Conservation (phyloP, 306 rosid species). For the Malus sylvestris region DNA sequence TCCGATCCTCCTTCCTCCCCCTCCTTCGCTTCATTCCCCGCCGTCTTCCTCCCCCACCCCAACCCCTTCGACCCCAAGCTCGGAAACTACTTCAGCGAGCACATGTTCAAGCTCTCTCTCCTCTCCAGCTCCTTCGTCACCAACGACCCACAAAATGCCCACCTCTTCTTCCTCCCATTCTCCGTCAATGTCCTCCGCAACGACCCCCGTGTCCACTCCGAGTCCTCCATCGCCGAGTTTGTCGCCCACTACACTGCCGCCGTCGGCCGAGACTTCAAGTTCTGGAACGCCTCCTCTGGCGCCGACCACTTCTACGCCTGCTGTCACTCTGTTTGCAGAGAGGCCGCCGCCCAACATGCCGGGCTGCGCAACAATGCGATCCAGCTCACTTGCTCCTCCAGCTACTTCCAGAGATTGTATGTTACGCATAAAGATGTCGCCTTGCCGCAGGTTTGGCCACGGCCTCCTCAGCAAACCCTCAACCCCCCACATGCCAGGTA, state of each 20-base stretch:
- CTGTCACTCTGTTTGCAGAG: slow-evolving; percentile 33
- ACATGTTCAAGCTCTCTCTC: slow-evolving; percentile 27
- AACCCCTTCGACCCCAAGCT: slow-evolving; percentile 15
- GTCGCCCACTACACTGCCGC: slow-evolving; percentile 1
- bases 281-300: slow-evolving; percentile 26
- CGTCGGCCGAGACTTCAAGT: slow-evolving; percentile 2
- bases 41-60: slow-evolving; percentile 24
- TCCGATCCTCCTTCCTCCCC: not conserved
- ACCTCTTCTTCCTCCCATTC: slow-evolving; percentile 25
- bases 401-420: slow-evolving; percentile 25
- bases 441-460: slow-evolving; percentile 33
- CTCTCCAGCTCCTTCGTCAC: slow-evolving; percentile 16
- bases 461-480: slow-evolving; percentile 8
- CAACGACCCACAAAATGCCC: slow-evolving; percentile 7
- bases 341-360: slow-evolving; percentile 8
- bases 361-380: slow-evolving; percentile 24
- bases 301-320: slow-evolving; percentile 26
- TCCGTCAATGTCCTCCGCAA: slow-evolving; percentile 27
- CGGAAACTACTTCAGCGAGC: slow-evolving; percentile 36
- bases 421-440: slow-evolving; percentile 23
- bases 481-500: slow-evolving; percentile 22
- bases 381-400: slow-evolving; percentile 32
- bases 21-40: not conserved
- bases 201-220: slow-evolving; percentile 25
- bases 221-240: slow-evolving; percentile 17